These are phyloP conservation scores for Aspergillus niger DNA, from an alignment of 2,329 filamentous ascomycete genomes.

Conservation along the genomic window DNA sequence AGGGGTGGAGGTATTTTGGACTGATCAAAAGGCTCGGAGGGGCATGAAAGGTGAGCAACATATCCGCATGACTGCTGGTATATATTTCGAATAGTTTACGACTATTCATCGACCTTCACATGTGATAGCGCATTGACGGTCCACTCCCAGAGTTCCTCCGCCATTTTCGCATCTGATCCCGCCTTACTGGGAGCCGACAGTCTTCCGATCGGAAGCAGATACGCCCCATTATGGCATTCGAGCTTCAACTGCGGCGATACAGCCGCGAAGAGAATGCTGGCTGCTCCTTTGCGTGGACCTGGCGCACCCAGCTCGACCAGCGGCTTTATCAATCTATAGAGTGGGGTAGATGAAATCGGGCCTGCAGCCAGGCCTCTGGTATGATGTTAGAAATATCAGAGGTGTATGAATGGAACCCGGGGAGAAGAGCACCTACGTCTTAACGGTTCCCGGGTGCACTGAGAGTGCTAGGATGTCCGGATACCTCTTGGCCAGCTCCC, in stretches of 20 bases:
- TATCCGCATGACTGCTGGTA: neutral
- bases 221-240: neutral
- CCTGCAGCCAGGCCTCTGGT: neutral
- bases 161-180: neutral
- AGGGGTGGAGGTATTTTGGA: neutral
- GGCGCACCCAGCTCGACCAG: neutral
- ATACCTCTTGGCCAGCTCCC: neutral
- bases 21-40: neutral
- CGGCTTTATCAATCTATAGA: neutral
- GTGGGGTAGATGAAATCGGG: neutral
- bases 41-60: neutral
- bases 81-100: neutral
- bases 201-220: neutral
- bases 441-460: neutral
- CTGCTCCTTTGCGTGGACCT: neutral
- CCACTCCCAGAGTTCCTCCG: neutral
- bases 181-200: neutral
- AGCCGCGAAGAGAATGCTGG: neutral
- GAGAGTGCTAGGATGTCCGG: neutral
- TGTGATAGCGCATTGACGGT: neutral
- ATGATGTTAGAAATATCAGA: no score
- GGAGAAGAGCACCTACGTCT: neutral
- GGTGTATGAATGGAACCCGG: no score
- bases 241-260: neutral
- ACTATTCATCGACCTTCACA: neutral